Base-by-base conservation (phyloP, 371 early-diverging fungal genomes). In the Dentiscutata heterogama region DNA sequence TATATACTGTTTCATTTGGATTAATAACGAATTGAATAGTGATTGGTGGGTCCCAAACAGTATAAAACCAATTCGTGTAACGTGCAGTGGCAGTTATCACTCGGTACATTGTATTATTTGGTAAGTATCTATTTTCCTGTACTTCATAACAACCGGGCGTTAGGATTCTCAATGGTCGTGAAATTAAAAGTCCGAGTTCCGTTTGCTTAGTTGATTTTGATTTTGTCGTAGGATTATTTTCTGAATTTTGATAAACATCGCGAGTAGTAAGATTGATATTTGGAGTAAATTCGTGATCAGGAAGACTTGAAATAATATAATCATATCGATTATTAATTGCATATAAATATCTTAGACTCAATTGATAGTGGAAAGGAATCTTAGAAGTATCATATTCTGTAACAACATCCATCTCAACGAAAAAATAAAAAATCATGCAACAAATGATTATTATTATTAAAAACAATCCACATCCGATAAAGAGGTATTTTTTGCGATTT, bases 301-400 rank as follows among this genome's bases (percentile, higher is more conserved):
- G n/a, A 68, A 68, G 31, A 39, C 46, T 68, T 11, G 35, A 35
- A 68, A 68, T 39, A 39, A 39, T 22, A 39, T 46, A 68, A 42
- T 68, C 70, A 68, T n/a, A 68, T 46, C 70, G 18, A 68, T n/a
- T 2, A 68, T 68, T 68, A 68, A 68, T 22, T 68, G 70, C 2
- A 68, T 11, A 22, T 20, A 39, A 2, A 39, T 39, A 8, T 68
- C 42, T 39, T 14, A 39, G 42, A 46, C 70, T 68, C n/a, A 68
- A 22, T 46, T 68, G 39, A 68, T 68, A 68, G n/a, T 68, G n/a
- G 18, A 39, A 68, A 68, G 70, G 70, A 39, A 68, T 68, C 35
- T 22, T 39, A n/a, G 70, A 68, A 39, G 31, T 68, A 68, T 68
- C 70, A 39, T 31, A 35, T 39, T 68, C 70, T 58, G 60, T n/a